These are phyloP conservation scores for Fraxinus sp. DNA, from an alignment of 305 asterid species.

Conservation along the genomic window DNA sequence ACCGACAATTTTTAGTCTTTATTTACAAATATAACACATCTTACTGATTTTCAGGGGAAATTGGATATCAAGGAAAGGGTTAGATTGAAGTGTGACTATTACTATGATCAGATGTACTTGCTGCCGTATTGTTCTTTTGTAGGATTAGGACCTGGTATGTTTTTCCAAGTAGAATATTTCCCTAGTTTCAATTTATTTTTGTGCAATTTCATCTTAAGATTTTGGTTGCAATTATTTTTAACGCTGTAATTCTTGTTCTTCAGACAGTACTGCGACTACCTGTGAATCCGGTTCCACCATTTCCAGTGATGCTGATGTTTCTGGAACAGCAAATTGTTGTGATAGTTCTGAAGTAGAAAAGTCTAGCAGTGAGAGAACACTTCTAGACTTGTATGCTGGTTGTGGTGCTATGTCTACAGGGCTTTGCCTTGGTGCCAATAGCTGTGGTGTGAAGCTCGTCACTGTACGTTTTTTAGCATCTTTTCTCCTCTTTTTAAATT, in stretches of 20 bases:
- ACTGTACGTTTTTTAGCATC: slow-evolving; percentile 39
- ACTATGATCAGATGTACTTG: slow-evolving; percentile 52
- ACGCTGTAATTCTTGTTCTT: neutral
- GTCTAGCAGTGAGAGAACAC: slow-evolving; percentile 33
- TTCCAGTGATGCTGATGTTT: slow-evolving; percentile 39
- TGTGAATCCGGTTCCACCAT: slow-evolving; percentile 52
- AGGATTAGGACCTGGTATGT: slow-evolving; percentile 42
- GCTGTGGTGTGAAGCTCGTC: slow-evolving; percentile 53
- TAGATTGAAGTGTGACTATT: slow-evolving; percentile 38
- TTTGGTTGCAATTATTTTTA: neutral
- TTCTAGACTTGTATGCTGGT: slow-evolving; percentile 73
- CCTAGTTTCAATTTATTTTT: neutral
- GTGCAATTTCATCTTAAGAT: neutral
- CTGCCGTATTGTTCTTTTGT: slow-evolving; percentile 60
- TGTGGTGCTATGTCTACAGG: slow-evolving; percentile 93
- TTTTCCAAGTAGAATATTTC: neutral
- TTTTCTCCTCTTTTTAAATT: neutral
- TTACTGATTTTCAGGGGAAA: slow-evolving; percentile 31
- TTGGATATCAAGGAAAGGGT: slow-evolving; percentile 18
- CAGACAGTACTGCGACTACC: slow-evolving; percentile 36
- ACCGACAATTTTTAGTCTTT: neutral
- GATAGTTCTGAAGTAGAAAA: slow-evolving; percentile 19
- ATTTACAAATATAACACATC: neutral
- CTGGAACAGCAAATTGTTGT: neutral
- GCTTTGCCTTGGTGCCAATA: slow-evolving; percentile 68